These are phyloP conservation scores for Serendipita sp. DNA, from an alignment of 768 basidiomycete species.

Conservation along the genomic window DNA sequence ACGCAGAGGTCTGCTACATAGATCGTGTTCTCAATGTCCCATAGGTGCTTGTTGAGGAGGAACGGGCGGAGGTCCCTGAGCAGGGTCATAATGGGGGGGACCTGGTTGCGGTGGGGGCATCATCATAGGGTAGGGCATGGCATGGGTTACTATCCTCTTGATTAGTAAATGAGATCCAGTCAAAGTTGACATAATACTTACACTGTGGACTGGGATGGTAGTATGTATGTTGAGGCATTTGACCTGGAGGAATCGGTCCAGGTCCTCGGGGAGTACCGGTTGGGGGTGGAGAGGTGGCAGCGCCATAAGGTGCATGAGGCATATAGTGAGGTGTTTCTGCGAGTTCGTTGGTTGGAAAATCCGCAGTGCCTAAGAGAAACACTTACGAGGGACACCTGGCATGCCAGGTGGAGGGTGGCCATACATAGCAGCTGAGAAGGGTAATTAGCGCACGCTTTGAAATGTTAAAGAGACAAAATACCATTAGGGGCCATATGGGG, in stretches of 20 bases:
- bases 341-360: conserved; percentile 8
- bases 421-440: conserved; percentile 47
- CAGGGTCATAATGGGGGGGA: not conserved
- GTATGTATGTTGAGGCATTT: conserved; percentile 72
- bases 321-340: conserved; percentile 62
- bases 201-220: conserved; percentile 83
- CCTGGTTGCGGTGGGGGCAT: conserved; percentile 53
- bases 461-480: conserved; percentile 20
- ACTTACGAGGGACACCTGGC: conserved; percentile 79
- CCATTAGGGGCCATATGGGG: conserved; percentile 52
- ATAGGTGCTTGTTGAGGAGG: conserved; percentile 5
- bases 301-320: conserved; percentile 55
- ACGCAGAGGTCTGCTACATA: not conserved
- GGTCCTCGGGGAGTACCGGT: conserved; percentile 55
- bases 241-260: conserved; percentile 83
- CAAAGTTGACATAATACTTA: conserved; percentile 24
- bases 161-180: conserved; percentile 15
- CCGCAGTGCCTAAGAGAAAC: not conserved
- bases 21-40: conserved; percentile 5
- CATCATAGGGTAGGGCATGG: conserved; percentile 83
- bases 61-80: conserved; percentile 4
- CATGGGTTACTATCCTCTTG: conserved; percentile 50
- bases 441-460: not conserved
- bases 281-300: conserved; percentile 53
- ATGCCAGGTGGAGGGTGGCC: conserved; percentile 45